These are phyloP conservation scores for Talaromyces sp. DNA, from an alignment of 2,329 filamentous ascomycete species.

Conservation along the genomic window DNA sequence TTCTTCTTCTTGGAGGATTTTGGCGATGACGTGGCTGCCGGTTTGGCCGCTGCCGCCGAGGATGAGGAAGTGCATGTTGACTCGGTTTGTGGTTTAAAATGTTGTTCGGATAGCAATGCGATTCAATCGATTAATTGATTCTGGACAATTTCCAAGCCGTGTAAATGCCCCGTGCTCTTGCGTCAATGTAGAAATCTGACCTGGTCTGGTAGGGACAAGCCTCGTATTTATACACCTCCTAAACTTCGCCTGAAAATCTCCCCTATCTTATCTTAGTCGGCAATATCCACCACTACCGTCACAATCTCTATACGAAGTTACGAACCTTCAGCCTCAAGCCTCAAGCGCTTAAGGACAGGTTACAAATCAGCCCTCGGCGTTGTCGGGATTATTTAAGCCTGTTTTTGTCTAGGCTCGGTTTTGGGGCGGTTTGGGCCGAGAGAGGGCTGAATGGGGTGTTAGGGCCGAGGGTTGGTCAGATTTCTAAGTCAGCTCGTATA, in stretches of 20 bases:
- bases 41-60: conserved; percentile 19
- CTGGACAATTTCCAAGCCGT: neutral
- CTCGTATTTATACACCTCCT: neutral
- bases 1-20: conserved; percentile 9
- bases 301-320: neutral
- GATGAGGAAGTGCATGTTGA: conserved; percentile 18
- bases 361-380: neutral
- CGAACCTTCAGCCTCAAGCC: too few relatives aligned
- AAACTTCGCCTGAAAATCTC: neutral
- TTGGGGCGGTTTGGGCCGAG: neutral
- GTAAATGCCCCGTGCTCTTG: too few relatives aligned
- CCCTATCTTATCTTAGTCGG: too few relatives aligned
- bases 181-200: too few relatives aligned
- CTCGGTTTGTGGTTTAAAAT: neutral
- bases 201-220: too few relatives aligned
- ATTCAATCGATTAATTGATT: neutral
- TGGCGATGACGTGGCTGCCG: conserved; percentile 14
- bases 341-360: too few relatives aligned
- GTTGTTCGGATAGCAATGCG: neutral
- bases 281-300: neutral
- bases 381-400: neutral
- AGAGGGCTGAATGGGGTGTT: neutral
- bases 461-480: neutral
- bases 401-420: neutral
- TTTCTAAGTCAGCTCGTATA: neutral